Conservation (phyloP, 2,329 filamentous ascomycete species). For the Talaromyces sp. region DNA sequence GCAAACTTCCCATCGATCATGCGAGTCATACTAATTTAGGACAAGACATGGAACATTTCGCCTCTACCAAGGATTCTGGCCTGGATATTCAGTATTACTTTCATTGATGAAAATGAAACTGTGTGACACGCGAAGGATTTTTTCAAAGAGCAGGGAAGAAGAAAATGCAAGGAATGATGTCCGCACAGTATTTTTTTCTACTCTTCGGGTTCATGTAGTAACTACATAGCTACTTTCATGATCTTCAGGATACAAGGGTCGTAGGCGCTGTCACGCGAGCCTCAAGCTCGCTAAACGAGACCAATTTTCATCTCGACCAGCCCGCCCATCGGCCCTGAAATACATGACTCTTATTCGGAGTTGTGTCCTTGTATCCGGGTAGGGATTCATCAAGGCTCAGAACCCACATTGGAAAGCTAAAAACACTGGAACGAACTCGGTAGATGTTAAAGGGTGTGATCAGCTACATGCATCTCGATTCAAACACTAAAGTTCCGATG, state of each 20-base stretch:
- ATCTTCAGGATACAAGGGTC: neutral
- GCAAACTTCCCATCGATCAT: neutral
- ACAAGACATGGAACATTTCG: too few species aligned
- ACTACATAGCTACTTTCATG: neutral
- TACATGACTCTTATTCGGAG: neutral
- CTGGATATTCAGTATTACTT: neutral
- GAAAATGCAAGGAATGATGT: neutral
- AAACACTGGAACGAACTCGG: neutral
- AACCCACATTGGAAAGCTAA: neutral
- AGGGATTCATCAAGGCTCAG: neutral
- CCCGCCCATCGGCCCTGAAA: neutral
- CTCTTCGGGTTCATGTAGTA: neutral
- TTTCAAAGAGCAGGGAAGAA: neutral
- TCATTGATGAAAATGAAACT: neutral
- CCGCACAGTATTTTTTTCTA: too few species aligned
- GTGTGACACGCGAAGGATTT: neutral
- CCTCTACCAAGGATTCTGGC: too few species aligned
- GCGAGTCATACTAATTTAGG: too few species aligned
- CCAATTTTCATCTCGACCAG: neutral
- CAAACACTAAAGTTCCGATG: neutral
- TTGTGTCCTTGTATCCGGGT: neutral
- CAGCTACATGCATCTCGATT: neutral
- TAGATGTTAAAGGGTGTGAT: neutral
- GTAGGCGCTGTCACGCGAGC: neutral
- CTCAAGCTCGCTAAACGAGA: neutral